Evolutionary conservation across 495 filamentous ascomycete genomes (phyloP), one percentile per base, ranked within the genome.

Genomic region (Polyplosphaeria fusca): DNA sequence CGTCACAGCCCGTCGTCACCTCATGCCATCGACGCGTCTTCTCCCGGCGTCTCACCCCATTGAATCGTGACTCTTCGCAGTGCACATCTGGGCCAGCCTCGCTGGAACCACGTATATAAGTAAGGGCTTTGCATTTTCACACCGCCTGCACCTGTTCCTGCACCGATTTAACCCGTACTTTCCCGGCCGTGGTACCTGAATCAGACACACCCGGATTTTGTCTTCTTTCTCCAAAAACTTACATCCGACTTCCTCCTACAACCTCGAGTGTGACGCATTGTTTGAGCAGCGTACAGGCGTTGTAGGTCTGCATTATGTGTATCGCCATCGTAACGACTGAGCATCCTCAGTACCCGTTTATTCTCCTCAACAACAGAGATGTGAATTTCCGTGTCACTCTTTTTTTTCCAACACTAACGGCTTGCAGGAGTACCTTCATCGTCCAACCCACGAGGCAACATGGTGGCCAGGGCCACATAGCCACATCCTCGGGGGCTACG

Each of bases 291-390:
- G 30, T 30, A 49, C 38, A 60, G 30, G 32, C 30, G 27, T 19
- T 28, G 51, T 44, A 46, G 23, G 40, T 43, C 13, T 16, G 20
- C 61, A 79, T 28, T 23, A 98, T 97, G 93, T 98, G 94, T 70
- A 97, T 98, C 71, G 86, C 86, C 41, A 76, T 97, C 25, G 69
- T 95, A 41, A 91, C 94, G 32, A 96, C 91, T 3, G 82, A 87
- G 27, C 93, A 99, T 69, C 94, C 94, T 7, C 73, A 81, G 47
- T 99, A 96, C 73, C 81, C 91, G 12, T 76, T 97, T 46, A 90
- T 99, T 64, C 76, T 95, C 45, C 77, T 96, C 69, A 86, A 90
- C 74, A 99, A 99, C 68, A 81, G 93, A 67, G 93, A 99, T 83
- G 91, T 86, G 75, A 61, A 71, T 55, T 40, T 20, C 43, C 9